phyloP scores from a whole-genome alignment of 2,329 filamentous ascomycete species.

The Botrytis tulipae region DNA sequence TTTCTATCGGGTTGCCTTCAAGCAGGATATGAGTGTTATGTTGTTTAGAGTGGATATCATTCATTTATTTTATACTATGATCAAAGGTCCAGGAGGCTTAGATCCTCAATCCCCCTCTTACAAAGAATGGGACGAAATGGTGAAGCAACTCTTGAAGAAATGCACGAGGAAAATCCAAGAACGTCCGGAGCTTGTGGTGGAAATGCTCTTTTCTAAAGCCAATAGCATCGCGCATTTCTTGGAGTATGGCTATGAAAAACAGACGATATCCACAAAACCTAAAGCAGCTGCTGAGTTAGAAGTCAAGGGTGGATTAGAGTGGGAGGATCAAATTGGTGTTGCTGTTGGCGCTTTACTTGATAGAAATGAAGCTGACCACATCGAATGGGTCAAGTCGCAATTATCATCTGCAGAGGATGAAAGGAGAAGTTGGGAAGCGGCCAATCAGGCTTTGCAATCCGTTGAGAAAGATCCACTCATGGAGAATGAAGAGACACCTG shows the following conservation, averaged over 20 bases:
- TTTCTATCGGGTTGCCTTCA: slow-evolving; percentile 92
- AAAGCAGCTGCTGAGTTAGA: slow-evolving; percentile 78
- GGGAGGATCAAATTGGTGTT: slow-evolving; percentile 67
- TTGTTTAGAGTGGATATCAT: slow-evolving; percentile 91
- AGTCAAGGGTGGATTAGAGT: slow-evolving; percentile 69
- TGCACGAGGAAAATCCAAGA: slow-evolving; percentile 83
- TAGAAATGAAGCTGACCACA: slow-evolving; percentile 69
- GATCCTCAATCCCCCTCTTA: slow-evolving; percentile 65
- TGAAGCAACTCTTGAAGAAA: slow-evolving; percentile 78
- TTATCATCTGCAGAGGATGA: slow-evolving; percentile 68
- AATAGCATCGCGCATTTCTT: slow-evolving; percentile 80
- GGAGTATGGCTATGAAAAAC: slow-evolving; percentile 86
- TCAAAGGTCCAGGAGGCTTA: slow-evolving; percentile 80
- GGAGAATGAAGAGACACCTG: slow-evolving; percentile 38
- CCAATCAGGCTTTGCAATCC: slow-evolving; percentile 58
- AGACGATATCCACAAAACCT: slow-evolving; percentile 62
- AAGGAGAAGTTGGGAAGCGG: slow-evolving; percentile 73
- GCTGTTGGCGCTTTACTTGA: slow-evolving; percentile 78
- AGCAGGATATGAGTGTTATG: slow-evolving; percentile 85
- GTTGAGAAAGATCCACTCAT: slow-evolving; percentile 42
- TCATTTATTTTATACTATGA: slow-evolving; percentile 82
- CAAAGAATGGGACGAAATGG: slow-evolving; percentile 88
- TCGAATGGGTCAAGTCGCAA: slow-evolving; percentile 79
- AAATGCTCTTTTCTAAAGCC: slow-evolving; percentile 94
- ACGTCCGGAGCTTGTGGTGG: slow-evolving; percentile 79